Evolutionary conservation across 2,329 filamentous ascomycete genomes (phyloP).

Genomic region (Xylariaceae sp.): DNA sequence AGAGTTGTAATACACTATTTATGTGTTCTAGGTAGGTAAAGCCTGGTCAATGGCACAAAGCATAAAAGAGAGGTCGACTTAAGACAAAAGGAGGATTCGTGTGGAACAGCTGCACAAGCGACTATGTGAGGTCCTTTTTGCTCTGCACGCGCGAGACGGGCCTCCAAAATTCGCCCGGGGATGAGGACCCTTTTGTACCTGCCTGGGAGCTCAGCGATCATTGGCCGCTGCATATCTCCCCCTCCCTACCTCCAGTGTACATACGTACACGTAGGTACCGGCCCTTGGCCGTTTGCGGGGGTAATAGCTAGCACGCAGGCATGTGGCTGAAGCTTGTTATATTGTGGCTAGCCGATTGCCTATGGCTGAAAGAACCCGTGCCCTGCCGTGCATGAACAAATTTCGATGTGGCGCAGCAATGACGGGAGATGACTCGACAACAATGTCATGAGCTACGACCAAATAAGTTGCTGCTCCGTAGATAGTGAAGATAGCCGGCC

Average conservation of each 20-base stretch:
- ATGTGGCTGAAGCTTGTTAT: not conserved
- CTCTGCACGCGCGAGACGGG: conserved; percentile 21
- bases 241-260: no score
- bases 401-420: no score
- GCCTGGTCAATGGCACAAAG: not conserved
- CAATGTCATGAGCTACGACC: no score
- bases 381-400: no score
- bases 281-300: not conserved
- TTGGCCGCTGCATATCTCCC: not conserved
- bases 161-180: conserved; percentile 32
- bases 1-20: no score
- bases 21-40: no score
- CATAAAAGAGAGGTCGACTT: conserved; percentile 1
- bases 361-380: not conserved
- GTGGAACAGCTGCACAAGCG: not conserved
- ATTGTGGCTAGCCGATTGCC: not conserved
- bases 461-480: no score
- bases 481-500: no score
- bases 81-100: not conserved
- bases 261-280: no score
- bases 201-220: conserved; percentile 13
- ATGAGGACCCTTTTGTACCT: conserved; percentile 42
- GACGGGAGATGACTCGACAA: no score
- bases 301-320: no score
- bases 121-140: conserved; percentile 17